A percentile compares a stretch with the other conserved stretches of the same genome.
Conservation (phyloP, 1,139 yeast genomes). For the Taphrina wiesneri region DNA sequence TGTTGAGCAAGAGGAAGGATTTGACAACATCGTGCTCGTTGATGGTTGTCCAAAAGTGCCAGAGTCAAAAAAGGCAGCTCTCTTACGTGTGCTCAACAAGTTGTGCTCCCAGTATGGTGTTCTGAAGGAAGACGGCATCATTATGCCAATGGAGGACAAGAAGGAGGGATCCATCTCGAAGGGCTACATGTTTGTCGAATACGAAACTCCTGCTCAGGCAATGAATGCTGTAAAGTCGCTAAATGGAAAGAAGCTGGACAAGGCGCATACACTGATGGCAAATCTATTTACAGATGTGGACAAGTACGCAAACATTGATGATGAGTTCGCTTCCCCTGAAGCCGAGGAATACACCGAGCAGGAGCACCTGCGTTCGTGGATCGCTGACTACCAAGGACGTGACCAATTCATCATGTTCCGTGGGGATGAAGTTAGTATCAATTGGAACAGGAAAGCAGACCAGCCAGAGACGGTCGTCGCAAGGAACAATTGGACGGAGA, state of each 20-base stretch:
- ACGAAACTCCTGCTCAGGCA: constrained; percentile 66
- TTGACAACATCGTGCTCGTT: constrained; percentile 79
- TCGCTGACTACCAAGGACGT: constrained; percentile 83
- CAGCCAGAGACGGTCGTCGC: constrained; percentile 77
- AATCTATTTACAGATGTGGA: constrained; percentile 84
- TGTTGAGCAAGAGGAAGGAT: constrained; percentile 60
- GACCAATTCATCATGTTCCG: constrained; percentile 85
- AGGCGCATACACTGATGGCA: constrained; percentile 83
- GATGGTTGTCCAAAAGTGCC: constrained; percentile 98
- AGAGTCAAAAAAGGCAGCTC: constrained; percentile 77
- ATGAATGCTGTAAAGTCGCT: constrained; percentile 75
- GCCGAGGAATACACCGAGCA: constrained; percentile 49
- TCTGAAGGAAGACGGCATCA: constrained; percentile 64
- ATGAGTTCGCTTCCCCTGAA: constrained; percentile 60
- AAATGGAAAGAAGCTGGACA: constrained; percentile 89
- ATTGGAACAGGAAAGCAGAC: constrained; percentile 79
- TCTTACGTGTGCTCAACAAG: constrained; percentile 82
- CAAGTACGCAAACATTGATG: constrained; percentile 70
- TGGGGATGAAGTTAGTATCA: constrained; percentile 78
- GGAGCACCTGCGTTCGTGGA: constrained; percentile 86
- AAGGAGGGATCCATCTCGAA: constrained; percentile 61
- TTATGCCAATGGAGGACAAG: constrained; percentile 75
- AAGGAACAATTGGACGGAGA: constrained; percentile 79
- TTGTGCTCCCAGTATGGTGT: constrained; percentile 73
- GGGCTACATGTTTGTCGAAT: constrained; percentile 75